phyloP scores from a whole-genome alignment of 208 protist species.

The Giardia duodenalis region DNA sequence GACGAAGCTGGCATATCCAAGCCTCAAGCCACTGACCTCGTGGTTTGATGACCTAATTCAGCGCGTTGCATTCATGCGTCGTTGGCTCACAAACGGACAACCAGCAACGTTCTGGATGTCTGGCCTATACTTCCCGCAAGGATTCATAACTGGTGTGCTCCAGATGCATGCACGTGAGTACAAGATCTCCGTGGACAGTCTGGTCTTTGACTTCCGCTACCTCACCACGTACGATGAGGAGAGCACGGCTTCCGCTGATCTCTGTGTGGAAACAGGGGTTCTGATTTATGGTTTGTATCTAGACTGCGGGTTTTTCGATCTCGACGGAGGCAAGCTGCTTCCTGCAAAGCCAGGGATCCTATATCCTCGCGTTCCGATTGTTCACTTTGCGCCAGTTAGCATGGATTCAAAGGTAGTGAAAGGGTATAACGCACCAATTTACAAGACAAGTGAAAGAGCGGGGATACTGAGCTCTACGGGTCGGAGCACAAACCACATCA shows the following conservation, averaged over 20 bases:
- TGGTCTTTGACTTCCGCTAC: constrained; percentile 73
- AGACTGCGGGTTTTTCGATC: constrained; percentile 79
- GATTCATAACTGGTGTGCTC: constrained; percentile 85
- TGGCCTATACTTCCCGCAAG: constrained; percentile 93
- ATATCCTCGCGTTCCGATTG: constrained; percentile 66
- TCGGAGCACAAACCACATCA: constrained; percentile 85
- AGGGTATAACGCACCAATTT: constrained; percentile 76
- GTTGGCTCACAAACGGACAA: constrained; percentile 71
- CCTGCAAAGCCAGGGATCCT: constrained; percentile 57
- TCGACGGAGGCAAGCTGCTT: constrained; percentile 51
- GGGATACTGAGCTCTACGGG: constrained; percentile 79
- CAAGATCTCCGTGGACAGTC: constrained; percentile 76
- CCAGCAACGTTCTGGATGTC: constrained; percentile 77
- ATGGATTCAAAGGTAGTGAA: constrained; percentile 40
- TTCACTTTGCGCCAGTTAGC: constrained; percentile 5
- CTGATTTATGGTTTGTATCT: constrained; percentile 79
- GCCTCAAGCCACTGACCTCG: constrained; percentile 69
- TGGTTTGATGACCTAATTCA: constrained; percentile 75
- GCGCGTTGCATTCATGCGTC: constrained; percentile 68
- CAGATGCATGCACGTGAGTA: constrained; percentile 81
- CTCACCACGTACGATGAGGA: constrained; percentile 51
- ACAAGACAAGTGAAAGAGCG: constrained; percentile 78
- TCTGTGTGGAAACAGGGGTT: constrained; percentile 58
- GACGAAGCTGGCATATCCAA: constrained; percentile 69
- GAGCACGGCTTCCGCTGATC: constrained; percentile 51